Percentiles rank a stretch among this genome's conserved stretches.
These are phyloP conservation scores for Beauveria sp. DNA, from an alignment of 2,329 filamentous ascomycete genomes.

Conservation along the genomic window DNA sequence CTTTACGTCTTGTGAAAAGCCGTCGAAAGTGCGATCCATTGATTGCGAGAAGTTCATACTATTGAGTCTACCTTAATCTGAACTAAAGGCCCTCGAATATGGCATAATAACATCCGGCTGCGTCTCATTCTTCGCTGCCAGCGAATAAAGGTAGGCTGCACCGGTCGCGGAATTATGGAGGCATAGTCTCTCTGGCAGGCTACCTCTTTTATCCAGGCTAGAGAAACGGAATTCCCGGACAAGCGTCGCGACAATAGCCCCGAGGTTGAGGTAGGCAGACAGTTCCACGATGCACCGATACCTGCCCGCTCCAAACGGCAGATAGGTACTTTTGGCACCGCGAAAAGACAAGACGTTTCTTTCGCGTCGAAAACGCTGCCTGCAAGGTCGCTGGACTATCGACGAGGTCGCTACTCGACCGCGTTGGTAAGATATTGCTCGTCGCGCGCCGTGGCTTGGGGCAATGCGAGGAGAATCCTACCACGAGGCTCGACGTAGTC, in stretches of 20 bases:
- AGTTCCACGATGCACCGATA: constrained; percentile 72
- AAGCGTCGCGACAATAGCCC: constrained; percentile 51
- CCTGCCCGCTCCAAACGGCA: constrained; percentile 66
- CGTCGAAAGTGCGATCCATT: too few relatives aligned
- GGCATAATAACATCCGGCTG: background rate
- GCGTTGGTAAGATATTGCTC: constrained; percentile 49
- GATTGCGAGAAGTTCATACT: too few relatives aligned
- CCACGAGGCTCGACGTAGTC: constrained; percentile 50
- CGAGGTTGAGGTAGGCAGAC: constrained; percentile 64
- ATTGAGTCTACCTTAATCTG: too few relatives aligned
- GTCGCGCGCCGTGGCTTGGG: constrained; percentile 34
- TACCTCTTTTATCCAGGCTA: constrained; percentile 44
- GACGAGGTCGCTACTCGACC: constrained; percentile 23
- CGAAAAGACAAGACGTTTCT: constrained; percentile 23
- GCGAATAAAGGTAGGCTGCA: constrained; percentile 24
- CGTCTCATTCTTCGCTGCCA: constrained; percentile 19
- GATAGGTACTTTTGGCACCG: constrained; percentile 34
- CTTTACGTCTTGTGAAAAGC: too few relatives aligned
- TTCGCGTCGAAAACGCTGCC: constrained; percentile 13
- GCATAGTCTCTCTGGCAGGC: constrained; percentile 58
- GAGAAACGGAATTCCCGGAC: constrained; percentile 52
- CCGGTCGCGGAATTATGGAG: constrained; percentile 34
- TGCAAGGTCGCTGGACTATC: constrained; percentile 19
- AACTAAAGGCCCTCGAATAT: too few relatives aligned
- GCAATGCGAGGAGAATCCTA: constrained; percentile 36